These are phyloP conservation scores for Oenanthe sinensis DNA, from an alignment of 129 eudicot genomes.

Conservation along the genomic window DNA sequence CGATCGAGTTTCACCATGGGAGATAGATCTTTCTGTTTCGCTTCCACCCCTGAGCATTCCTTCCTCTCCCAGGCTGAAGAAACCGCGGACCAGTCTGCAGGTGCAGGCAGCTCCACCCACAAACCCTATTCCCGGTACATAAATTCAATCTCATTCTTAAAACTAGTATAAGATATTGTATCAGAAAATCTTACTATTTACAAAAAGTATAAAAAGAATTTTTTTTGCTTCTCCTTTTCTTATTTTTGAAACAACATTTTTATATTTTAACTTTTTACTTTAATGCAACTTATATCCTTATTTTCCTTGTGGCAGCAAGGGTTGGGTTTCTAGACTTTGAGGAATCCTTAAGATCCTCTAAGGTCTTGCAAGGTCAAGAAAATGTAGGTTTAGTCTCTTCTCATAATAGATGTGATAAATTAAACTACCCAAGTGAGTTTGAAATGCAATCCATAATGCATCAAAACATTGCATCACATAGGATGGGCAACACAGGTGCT, in stretches of 20 bases:
- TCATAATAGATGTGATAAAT: constrained; percentile 47
- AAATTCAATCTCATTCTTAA: not conserved
- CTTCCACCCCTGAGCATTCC: constrained; percentile 69
- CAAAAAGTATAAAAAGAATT: not conserved
- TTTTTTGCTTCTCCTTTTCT: not conserved
- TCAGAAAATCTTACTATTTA: not conserved
- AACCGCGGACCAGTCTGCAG: constrained; percentile 51
- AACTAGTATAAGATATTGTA: not conserved
- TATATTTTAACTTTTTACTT: not conserved
- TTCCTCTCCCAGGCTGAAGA: constrained; percentile 65
- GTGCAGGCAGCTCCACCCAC: constrained; percentile 44
- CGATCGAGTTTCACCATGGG: constrained; percentile 95
- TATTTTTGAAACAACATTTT: not conserved
- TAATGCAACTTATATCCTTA: not conserved
- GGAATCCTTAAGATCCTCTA: constrained; percentile 83
- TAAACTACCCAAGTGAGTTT: constrained; percentile 45
- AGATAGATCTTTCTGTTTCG: constrained; percentile 67
- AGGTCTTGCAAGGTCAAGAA: constrained; percentile 99
- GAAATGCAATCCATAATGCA: constrained; percentile 39
- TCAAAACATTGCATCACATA: constrained; percentile 28
- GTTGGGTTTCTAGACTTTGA: constrained; percentile 75
- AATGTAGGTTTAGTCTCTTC: constrained; percentile 62
- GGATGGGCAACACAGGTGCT: constrained; percentile 29
- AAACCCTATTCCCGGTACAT: constrained; percentile 42
- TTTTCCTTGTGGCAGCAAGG: constrained; percentile 32